Evolutionary conservation across 1,139 yeast genomes (phyloP).

Genomic region (Lodderomyces jiufengensis): DNA sequence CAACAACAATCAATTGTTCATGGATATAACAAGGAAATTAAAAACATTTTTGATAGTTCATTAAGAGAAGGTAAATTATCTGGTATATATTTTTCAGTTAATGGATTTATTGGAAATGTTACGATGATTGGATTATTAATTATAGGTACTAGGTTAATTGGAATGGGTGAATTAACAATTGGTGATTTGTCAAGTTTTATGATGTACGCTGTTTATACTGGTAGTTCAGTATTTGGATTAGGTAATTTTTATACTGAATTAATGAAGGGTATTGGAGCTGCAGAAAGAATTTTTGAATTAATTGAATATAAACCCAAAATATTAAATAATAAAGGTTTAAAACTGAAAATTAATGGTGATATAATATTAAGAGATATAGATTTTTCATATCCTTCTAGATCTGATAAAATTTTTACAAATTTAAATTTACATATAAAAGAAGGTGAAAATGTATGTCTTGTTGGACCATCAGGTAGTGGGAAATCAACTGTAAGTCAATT

Average conservation of each 20-base stretch:
- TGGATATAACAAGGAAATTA: constrained; percentile 59
- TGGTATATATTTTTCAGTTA: constrained; percentile 73
- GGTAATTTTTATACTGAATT: constrained; percentile 89
- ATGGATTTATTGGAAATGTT: constrained; percentile 77
- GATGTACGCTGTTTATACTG: constrained; percentile 92
- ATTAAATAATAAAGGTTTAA: constrained; percentile 57
- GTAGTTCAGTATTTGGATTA: constrained; percentile 82
- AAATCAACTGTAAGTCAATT: constrained; percentile 87
- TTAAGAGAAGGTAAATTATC: constrained; percentile 76
- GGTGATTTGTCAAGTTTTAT: constrained; percentile 92
- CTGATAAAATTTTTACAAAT: constrained; percentile 63
- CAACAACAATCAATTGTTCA: constrained; percentile 61
- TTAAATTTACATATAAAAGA: constrained; percentile 65
- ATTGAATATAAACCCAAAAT: constrained; percentile 73
- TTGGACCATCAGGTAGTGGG: constrained; percentile 96
- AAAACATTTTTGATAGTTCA: constrained; percentile 70
- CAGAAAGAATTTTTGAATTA: constrained; percentile 85
- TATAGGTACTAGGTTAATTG: constrained; percentile 77
- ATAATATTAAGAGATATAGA: constrained; percentile 64
- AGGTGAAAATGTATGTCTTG: constrained; percentile 89
- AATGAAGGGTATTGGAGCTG: constrained; percentile 97
- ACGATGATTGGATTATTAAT: constrained; percentile 74
- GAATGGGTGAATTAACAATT: constrained; percentile 65
- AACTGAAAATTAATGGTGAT: constrained; percentile 33
- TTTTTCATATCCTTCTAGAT: constrained; percentile 86